Conservation (phyloP, 805 yeast genomes). For the Zygotorulaspora danielsina region DNA sequence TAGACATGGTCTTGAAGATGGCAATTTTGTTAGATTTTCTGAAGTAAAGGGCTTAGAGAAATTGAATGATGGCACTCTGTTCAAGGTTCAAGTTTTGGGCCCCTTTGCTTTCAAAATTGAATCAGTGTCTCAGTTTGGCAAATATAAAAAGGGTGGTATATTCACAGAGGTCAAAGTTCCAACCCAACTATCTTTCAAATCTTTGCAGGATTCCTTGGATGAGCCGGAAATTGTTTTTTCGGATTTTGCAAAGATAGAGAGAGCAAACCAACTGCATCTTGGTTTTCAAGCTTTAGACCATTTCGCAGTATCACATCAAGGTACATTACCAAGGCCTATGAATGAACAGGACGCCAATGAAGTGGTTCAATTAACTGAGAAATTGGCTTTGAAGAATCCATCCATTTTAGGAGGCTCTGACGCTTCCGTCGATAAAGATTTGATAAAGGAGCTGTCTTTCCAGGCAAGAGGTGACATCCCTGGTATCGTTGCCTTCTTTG, state of each 20-base stretch:
- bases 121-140: constrained; percentile 50
- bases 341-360: constrained; percentile 71
- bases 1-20: constrained; percentile 92
- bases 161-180: constrained; percentile 94
- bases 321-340: constrained; percentile 71
- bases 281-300: constrained; percentile 87
- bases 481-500: constrained; percentile 81
- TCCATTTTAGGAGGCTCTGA: constrained; percentile 52
- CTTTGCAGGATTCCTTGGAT: constrained; percentile 59
- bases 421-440: constrained; percentile 51
- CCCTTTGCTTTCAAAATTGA: constrained; percentile 88
- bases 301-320: constrained; percentile 59
- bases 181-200: constrained; percentile 52
- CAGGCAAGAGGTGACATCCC: constrained; percentile 93
- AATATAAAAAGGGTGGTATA: constrained; percentile 77
- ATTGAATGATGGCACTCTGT: constrained; percentile 68
- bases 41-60: constrained; percentile 79
- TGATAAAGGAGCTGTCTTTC: constrained; percentile 68
- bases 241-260: constrained; percentile 91
- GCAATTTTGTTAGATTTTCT: constrained; percentile 78
- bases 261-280: constrained; percentile 84
- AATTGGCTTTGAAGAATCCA: constrained; percentile 51
- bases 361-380: constrained; percentile 53
- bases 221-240: constrained; percentile 75
- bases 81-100: constrained; percentile 79